Evolutionary conservation across 768 basidiomycete genomes (phyloP).

Genomic region (Suillus fuscotomentosus): DNA sequence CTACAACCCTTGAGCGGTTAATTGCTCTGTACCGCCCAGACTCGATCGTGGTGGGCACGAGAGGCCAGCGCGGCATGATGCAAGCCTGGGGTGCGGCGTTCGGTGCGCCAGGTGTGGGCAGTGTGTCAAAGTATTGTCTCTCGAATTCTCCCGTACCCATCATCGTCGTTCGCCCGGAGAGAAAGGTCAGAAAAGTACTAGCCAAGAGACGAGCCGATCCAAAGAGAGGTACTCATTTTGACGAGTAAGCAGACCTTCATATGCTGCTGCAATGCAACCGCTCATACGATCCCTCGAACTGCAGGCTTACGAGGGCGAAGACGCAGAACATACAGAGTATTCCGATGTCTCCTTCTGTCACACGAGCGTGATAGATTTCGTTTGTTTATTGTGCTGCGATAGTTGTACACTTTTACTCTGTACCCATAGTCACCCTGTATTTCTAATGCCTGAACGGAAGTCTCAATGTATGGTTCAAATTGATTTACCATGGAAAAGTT

Average conservation of each 20-base stretch:
- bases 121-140: constrained; percentile 72
- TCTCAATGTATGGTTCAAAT: not conserved
- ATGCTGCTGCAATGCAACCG: not conserved
- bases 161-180: constrained; percentile 90
- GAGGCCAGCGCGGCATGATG: constrained; percentile 61
- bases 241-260: constrained; percentile 41
- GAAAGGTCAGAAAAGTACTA: constrained; percentile 79
- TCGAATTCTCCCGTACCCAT: constrained; percentile 94
- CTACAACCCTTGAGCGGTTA: constrained; percentile 86
- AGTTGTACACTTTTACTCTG: not conserved
- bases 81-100: constrained; percentile 53
- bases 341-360: constrained; percentile 12
- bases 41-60: constrained; percentile 89
- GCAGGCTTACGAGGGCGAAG: constrained; percentile 15
- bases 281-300: constrained; percentile 3
- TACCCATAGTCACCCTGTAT: not conserved
- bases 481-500: not conserved
- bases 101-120: constrained; percentile 56
- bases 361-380: constrained; percentile 15
- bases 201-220: constrained; percentile 88
- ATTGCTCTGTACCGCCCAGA: constrained; percentile 92
- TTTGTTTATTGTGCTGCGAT: not conserved
- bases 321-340: constrained; percentile 11
- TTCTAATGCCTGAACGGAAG: not conserved
- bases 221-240: constrained; percentile 82